phyloP scores from a whole-genome alignment of 2,329 filamentous ascomycete species.

The Nothomitra cinnamomea region DNA sequence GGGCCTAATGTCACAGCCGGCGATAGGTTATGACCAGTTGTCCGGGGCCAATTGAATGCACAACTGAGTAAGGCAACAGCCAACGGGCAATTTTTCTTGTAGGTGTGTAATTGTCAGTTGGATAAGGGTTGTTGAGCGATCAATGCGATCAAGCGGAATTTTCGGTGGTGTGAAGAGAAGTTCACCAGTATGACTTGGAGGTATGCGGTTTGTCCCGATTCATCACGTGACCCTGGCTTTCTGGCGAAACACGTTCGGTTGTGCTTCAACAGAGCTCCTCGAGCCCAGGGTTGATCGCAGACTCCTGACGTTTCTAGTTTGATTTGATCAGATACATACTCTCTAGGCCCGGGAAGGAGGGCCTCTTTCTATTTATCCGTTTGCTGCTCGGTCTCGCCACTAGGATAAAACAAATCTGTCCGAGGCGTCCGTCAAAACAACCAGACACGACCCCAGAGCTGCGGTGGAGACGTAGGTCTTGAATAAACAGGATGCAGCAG shows the following conservation, averaged over 20 bases:
- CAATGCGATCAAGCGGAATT: neutral
- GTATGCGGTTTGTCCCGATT: neutral
- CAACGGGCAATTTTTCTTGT: neutral
- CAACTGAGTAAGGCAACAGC: neutral
- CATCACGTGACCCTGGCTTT: neutral
- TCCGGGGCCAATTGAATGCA: neutral
- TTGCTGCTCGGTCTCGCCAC: too few relatives aligned
- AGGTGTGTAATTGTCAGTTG: neutral
- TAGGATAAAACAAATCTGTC: too few relatives aligned
- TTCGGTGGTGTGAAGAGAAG: neutral
- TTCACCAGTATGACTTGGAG: neutral
- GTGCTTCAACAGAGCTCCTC: too few relatives aligned
- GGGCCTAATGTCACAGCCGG: neutral
- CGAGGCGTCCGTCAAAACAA: too few relatives aligned
- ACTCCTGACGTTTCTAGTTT: too few relatives aligned
- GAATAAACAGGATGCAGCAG: constrained; percentile 47
- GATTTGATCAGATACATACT: too few relatives aligned
- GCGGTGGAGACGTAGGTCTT: constrained; percentile 17
- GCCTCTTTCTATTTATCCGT: too few relatives aligned
- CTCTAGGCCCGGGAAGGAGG: too few relatives aligned
- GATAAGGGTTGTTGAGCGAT: neutral
- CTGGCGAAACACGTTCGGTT: neutral
- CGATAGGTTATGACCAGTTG: neutral
- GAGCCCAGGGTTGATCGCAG: too few relatives aligned
- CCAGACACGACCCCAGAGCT: constrained; percentile 9